A percentile compares a stretch with the other conserved stretches of the same genome.
phyloP scores from a whole-genome alignment of 805 yeast species.

The Alloascoidea africana region DNA sequence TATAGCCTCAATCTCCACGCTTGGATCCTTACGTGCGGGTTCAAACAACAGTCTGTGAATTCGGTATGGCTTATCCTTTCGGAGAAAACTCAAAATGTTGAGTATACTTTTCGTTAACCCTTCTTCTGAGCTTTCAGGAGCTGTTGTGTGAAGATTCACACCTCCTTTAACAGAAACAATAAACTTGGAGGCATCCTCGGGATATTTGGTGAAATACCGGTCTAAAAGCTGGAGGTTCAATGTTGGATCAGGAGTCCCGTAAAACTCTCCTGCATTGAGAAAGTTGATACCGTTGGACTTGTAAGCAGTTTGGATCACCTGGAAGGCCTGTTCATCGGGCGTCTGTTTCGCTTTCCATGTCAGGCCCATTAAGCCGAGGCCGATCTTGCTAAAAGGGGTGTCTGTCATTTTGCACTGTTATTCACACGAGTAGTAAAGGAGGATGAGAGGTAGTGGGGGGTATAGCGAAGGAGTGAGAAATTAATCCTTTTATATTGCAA shows the following conservation, averaged over 20 bases:
- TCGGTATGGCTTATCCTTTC: conserved; percentile 15
- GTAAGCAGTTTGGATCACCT: conserved; percentile 35
- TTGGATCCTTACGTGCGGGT: conserved; percentile 53
- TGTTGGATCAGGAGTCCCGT: conserved; percentile 34
- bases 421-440: too few relatives aligned
- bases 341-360: conserved; percentile 47
- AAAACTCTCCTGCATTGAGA: conserved; percentile 68
- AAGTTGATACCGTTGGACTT: conserved; percentile 33
- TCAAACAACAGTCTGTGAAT: conserved; percentile 40
- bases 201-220: conserved; percentile 40
- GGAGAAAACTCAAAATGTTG: conserved; percentile 14
- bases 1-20: conserved; percentile 40
- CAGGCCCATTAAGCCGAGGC: conserved; percentile 73
- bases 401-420: too few relatives aligned
- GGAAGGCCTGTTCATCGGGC: conserved; percentile 36
- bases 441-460: too few relatives aligned
- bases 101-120: conserved; percentile 32
- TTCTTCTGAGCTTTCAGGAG: conserved; percentile 37
- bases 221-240: conserved; percentile 41
- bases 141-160: conserved; percentile 18
- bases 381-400: conserved; percentile 23
- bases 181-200: conserved; percentile 40
- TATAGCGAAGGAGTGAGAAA: too few relatives aligned
- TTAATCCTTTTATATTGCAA: too few relatives aligned
- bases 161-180: conserved; percentile 61